Evolutionary conservation across 306 rosid species (phyloP).

Genomic region (Medicago ruthenica): DNA sequence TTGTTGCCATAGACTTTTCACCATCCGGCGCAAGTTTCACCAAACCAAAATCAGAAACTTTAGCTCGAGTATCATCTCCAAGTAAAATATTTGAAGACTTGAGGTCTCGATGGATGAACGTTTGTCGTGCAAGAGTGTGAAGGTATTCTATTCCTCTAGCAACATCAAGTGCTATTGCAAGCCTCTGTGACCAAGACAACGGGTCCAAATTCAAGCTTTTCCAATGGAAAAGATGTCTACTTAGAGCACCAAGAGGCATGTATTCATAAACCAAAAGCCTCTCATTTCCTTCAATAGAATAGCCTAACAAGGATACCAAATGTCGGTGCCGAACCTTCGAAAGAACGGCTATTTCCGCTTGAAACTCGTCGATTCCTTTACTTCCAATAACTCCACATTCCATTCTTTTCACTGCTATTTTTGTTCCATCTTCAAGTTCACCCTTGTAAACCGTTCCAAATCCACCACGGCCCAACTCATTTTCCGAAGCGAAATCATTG

Average conservation of each 20-base stretch:
- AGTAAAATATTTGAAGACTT: slow-evolving; percentile 83
- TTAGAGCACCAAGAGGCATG: slow-evolving; percentile 83
- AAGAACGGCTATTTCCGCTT: slow-evolving; percentile 76
- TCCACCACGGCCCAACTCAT: slow-evolving; percentile 81
- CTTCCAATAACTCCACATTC: slow-evolving; percentile 59
- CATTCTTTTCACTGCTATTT: slow-evolving; percentile 86
- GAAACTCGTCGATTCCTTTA: slow-evolving; percentile 74
- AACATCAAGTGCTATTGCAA: slow-evolving; percentile 79
- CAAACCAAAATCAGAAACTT: slow-evolving; percentile 82
- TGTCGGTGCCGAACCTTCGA: slow-evolving; percentile 82
- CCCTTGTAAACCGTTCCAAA: slow-evolving; percentile 88
- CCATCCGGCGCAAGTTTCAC: slow-evolving; percentile 92
- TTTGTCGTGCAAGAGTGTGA: slow-evolving; percentile 68
- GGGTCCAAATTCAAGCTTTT: slow-evolving; percentile 65
- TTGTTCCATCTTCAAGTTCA: slow-evolving; percentile 68
- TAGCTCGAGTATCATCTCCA: slow-evolving; percentile 68
- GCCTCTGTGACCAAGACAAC: slow-evolving; percentile 70
- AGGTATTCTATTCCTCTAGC: slow-evolving; percentile 84
- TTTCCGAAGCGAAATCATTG: slow-evolving; percentile 57
- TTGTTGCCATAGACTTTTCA: slow-evolving; percentile 69
- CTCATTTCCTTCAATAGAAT: slow-evolving; percentile 66
- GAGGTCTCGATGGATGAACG: slow-evolving; percentile 80
- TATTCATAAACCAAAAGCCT: slow-evolving; percentile 79
- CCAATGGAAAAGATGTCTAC: slow-evolving; percentile 84
- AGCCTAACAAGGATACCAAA: slow-evolving; percentile 78